phyloP scores from a whole-genome alignment of 192 early-diverging fungal species.

The Coemansia sp. region DNA sequence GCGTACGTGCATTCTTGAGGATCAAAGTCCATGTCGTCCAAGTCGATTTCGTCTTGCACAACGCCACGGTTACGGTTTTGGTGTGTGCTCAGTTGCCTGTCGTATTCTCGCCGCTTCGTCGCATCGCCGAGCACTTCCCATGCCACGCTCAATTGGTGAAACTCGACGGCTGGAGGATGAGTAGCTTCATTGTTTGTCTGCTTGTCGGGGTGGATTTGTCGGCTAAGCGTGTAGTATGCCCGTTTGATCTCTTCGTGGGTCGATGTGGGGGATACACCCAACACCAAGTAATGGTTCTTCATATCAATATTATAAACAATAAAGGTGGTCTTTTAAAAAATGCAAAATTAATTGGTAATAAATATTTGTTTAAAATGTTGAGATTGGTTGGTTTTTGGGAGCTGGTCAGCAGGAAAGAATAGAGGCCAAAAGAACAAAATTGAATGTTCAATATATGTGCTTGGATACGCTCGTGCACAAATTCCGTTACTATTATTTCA shows the following conservation, averaged over 20 bases:
- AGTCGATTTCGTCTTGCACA: conserved; percentile 72
- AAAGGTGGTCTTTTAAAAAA: background rate
- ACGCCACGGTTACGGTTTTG: conserved; percentile 45
- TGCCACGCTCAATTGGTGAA: conserved; percentile 39
- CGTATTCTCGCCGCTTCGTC: conserved; percentile 30
- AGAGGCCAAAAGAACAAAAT: too few relatives aligned
- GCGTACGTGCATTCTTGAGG: conserved; percentile 54
- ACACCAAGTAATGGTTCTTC: conserved; percentile 25
- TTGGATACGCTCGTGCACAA: too few relatives aligned
- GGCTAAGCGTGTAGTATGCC: conserved; percentile 41
- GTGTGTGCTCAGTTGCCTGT: conserved; percentile 9
- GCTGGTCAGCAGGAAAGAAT: background rate
- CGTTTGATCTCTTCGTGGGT: conserved; percentile 38
- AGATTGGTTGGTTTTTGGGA: background rate
- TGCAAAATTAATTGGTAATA: background rate
- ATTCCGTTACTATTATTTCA: too few relatives aligned
- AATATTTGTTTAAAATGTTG: background rate
- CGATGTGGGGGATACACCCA: conserved; percentile 19
- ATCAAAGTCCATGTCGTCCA: conserved; percentile 80
- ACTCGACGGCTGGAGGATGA: conserved; percentile 6
- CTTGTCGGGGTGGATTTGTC: conserved; percentile 41
- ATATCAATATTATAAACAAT: background rate
- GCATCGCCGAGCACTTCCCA: conserved; percentile 43
- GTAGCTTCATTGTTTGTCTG: background rate
- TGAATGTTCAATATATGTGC: too few relatives aligned